These are phyloP conservation scores for Suhomyces canberraensis DNA, from an alignment of 805 yeast genomes.

Conservation along the genomic window DNA sequence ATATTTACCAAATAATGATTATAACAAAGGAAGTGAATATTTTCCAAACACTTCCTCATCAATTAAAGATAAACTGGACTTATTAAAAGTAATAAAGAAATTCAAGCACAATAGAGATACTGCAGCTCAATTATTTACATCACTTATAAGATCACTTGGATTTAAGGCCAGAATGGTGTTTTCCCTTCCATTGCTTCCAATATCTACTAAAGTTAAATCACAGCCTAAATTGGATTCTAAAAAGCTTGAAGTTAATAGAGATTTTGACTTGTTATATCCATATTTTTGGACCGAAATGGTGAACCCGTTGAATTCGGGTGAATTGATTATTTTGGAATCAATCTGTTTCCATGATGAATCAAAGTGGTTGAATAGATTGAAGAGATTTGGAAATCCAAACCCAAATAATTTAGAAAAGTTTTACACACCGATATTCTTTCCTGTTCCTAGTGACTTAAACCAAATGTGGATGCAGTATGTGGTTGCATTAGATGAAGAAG, in stretches of 20 bases:
- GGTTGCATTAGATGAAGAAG: slow-evolving; percentile 16
- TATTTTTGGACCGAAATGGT: slow-evolving; percentile 36
- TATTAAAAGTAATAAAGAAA: slow-evolving; percentile 14
- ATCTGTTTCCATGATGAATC: slow-evolving; percentile 28
- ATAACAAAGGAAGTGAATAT: slow-evolving; percentile 11
- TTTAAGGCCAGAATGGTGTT: slow-evolving; percentile 29
- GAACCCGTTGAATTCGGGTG: slow-evolving; percentile 24
- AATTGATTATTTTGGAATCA: slow-evolving; percentile 26
- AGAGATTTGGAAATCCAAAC: slow-evolving; percentile 10
- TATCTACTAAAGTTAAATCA: slow-evolving; percentile 4
- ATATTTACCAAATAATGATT: slow-evolving; percentile 15
- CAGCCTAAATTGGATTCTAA: slow-evolving; percentile 25
- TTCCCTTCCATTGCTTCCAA: slow-evolving; percentile 26
- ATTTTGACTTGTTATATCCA: slow-evolving; percentile 32
- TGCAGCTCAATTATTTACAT: slow-evolving; percentile 32
- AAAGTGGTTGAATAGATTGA: slow-evolving; percentile 19
- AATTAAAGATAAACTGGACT: slow-evolving; percentile 8
- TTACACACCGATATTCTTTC: slow-evolving; percentile 18
- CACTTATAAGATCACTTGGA: slow-evolving; percentile 25
- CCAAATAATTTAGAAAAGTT: slow-evolving; percentile 1
- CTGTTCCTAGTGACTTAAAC: slow-evolving; percentile 20
- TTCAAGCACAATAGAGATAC: slow-evolving; percentile 32
- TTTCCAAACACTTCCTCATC: slow-evolving; percentile 18
- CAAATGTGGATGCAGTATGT: slow-evolving; percentile 32
- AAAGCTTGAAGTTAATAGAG: slow-evolving; percentile 21